A percentile compares a stretch with the other conserved stretches of the same genome.
These are phyloP conservation scores for Hypsizygus marmoreus DNA, from an alignment of 768 basidiomycete species.

Conservation along the genomic window DNA sequence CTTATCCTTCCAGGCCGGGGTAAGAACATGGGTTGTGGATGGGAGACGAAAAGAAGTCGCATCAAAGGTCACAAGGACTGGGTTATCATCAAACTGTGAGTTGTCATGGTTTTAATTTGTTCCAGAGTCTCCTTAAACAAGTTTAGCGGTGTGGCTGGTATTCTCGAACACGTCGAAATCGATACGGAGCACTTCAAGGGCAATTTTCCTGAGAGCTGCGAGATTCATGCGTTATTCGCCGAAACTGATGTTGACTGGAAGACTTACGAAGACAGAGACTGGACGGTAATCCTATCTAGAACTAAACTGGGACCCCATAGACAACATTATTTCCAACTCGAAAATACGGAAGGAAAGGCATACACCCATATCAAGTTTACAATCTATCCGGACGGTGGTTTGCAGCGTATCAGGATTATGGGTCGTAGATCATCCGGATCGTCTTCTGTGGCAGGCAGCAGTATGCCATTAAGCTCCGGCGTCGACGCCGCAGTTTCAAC, in stretches of 20 bases:
- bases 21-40: slow-evolving; percentile 96
- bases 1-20: slow-evolving; percentile 90
- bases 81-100: slow-evolving; percentile 87
- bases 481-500: slow-evolving; percentile 1
- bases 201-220: slow-evolving; percentile 90
- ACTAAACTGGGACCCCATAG: slow-evolving; percentile 87
- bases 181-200: slow-evolving; percentile 97
- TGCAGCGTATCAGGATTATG: slow-evolving; percentile 87
- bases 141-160: slow-evolving; percentile 69
- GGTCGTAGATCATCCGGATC: slow-evolving; percentile 66
- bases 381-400: slow-evolving; percentile 93
- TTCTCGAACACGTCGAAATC: slow-evolving; percentile 78
- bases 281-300: slow-evolving; percentile 75
- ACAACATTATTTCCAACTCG: slow-evolving; percentile 87
- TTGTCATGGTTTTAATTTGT: slow-evolving; percentile 10
- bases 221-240: slow-evolving; percentile 63
- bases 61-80: slow-evolving; percentile 84
- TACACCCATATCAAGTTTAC: slow-evolving; percentile 88
- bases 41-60: slow-evolving; percentile 94
- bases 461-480: not conserved
- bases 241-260: slow-evolving; percentile 39
- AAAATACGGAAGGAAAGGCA: slow-evolving; percentile 53
- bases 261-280: slow-evolving; percentile 46
- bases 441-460: too few species aligned
- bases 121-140: not conserved